phyloP scores from a whole-genome alignment of 169 alveolate species.

The Babesia caballi region DNA sequence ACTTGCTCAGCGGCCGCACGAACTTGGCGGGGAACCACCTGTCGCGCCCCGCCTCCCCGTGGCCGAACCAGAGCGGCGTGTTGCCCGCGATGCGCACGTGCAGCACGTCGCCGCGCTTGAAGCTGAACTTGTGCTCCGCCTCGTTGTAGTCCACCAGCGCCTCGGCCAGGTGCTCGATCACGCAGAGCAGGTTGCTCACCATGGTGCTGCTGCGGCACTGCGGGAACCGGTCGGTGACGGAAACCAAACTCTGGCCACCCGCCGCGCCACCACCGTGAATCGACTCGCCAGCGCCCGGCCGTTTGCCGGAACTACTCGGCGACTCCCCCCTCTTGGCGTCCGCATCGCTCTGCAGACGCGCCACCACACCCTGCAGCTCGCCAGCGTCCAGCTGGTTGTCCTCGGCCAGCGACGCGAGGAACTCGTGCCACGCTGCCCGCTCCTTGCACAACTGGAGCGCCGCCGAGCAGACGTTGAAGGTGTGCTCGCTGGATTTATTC shows the following conservation, averaged over 20 bases:
- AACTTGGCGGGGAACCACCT: constrained; percentile 54
- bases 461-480: neutral
- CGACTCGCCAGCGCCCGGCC: neutral
- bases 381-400: neutral
- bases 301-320: neutral
- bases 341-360: neutral
- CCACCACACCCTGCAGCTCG: neutral
- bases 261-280: neutral
- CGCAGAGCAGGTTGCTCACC: neutral
- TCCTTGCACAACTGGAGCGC: neutral
- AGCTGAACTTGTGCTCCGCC: constrained; percentile 3
- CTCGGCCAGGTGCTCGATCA: neutral
- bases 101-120: constrained; percentile 20
- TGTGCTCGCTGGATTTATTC: neutral
- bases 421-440: neutral
- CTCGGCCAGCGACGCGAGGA: neutral
- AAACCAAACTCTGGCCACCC: neutral
- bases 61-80: constrained; percentile 49
- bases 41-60: neutral
- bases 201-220: neutral
- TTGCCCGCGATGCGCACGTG: constrained; percentile 38
- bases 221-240: neutral
- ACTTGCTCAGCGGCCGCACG: neutral
- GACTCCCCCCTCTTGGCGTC: neutral
- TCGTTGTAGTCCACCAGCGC: constrained; percentile 38